Base-by-base conservation (phyloP, 2,329 filamentous ascomycete species). In the Sphaerulina musiva region DNA sequence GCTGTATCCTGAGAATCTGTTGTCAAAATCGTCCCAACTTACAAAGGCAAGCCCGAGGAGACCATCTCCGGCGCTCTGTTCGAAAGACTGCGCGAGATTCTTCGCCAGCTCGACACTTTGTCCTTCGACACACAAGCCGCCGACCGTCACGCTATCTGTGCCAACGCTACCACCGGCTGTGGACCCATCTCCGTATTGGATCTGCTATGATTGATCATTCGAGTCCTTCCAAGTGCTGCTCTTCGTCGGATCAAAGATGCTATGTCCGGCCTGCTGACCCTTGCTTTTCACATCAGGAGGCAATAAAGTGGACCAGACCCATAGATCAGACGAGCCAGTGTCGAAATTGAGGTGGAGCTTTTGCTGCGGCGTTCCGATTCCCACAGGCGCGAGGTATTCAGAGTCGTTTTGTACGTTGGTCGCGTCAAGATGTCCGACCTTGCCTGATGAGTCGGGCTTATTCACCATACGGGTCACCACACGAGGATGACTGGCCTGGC, bases 241-340 rank as follows among this genome's bases (percentile, higher is more conserved):
- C 62, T 83, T 80, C 44, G 67, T 71, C 2, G 83, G 73, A 63
- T 86, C 73, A 62, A 82, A 89, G 57, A 82, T 72, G 8, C 70
- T 74, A 66, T 84, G 81, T 17, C 72, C 69, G 8, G 64, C 61
- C 9, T 66, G 59, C 36, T 66, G 61, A 26, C 69, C 61, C 17
- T 69, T 68, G 4, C 58, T 46, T 31, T 61, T 57, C 55, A 64
- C 62, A 40, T 53, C 51, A 20, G 57, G 53, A 14, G 59, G 55
- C 11, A 69, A 53, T 41, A 63, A 55, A 31, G 61, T 65, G 4
- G 64, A 65, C 59, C 60, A 67, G 32, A 70, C 59, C 85, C 83
- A 88, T 20, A 86, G 74, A 72, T 88, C 85, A 17, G 83, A 78
- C 9, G 82, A 86, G 17, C 84, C 84, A 39, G 84, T 87, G 66